Evolutionary conservation across 495 filamentous ascomycete genomes (phyloP), one percentile per base, ranked within the genome.

Genomic region (Talaromyces thailandensis): DNA sequence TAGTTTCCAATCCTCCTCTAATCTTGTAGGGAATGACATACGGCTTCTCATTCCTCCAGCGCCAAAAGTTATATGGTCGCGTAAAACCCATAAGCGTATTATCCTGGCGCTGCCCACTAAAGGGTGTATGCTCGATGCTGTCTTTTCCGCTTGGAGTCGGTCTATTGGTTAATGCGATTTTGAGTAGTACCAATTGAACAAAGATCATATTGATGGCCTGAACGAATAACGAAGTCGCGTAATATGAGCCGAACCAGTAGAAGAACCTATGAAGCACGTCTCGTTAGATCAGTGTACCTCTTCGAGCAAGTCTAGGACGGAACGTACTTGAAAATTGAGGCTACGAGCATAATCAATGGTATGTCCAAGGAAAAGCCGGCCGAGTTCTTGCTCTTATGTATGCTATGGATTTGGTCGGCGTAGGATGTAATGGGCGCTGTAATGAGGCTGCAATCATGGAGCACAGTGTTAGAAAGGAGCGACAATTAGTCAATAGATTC

Each of bases 301-400:
- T 21, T 61, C 48, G 12, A 31, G 35, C 12, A 21, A 45, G 37
- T 11, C 50, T 43, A 45, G 24, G 23, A 37, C 5, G 3, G 60
- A 31, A 70, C 84, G 67, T 76, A 96, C 88, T 95, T 94, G 28
- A 96, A 76, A 60, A 97, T 86, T 9, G 92, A 96, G 14, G 94
- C 89, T 50, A 96, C 85, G 28, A 98, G 90, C 94, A 98, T 98
- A 65, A 98, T 98, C 64, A 98, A 73, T 5, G 94, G 95, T 52
- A 96, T 98, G 70, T 98, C 89, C 50, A 87, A 73, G 9, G 88
- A 90, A 78, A 98, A 98, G 37, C 94, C 94, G 21, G 88, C 89
- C 51, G 92, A 96, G 31, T 86, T 90, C 69, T 87, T 88, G 31
- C 74, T 82, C 65, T 85, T 82, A 71, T 96, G 84, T 75, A 98